Percentiles rank a stretch among this genome's conserved stretches.
These are phyloP conservation scores for Torulaspora globosa DNA, from an alignment of 1,139 yeast genomes.

Conservation along the genomic window DNA sequence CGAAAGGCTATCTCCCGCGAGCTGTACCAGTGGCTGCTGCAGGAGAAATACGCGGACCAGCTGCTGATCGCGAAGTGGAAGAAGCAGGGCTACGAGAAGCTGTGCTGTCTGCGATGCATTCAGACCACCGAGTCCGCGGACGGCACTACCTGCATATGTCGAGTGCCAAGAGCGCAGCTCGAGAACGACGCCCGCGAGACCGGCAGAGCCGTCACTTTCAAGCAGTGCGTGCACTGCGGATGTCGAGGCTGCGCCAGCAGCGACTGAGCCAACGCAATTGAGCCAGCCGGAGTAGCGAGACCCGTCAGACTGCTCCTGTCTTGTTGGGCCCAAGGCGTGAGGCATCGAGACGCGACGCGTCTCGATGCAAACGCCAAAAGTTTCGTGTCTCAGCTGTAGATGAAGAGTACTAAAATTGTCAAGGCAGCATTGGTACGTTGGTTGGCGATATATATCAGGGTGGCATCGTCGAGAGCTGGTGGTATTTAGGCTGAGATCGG, in stretches of 20 bases:
- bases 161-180: constrained; percentile 66
- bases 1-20: constrained; percentile 62
- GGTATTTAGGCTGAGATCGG: not conserved
- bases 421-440: constrained; percentile 5
- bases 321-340: not conserved
- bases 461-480: not conserved
- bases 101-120: constrained; percentile 82
- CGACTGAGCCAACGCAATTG: constrained; percentile 42
- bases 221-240: constrained; percentile 82
- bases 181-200: constrained; percentile 38
- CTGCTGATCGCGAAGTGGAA: constrained; percentile 86
- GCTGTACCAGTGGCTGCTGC: constrained; percentile 73
- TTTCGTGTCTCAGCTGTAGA: constrained; percentile 5
- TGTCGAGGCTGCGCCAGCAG: constrained; percentile 84
- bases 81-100: constrained; percentile 80
- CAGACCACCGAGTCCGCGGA: constrained; percentile 59
- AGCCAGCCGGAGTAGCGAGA: not conserved
- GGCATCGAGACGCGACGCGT: constrained; percentile 9
- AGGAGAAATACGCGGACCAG: constrained; percentile 63
- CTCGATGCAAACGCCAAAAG: constrained; percentile 7
- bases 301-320: not conserved
- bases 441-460: constrained; percentile 1
- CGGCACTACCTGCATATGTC: constrained; percentile 71
- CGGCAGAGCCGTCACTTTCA: constrained; percentile 33
- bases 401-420: not conserved